These are phyloP conservation scores for Fraxinus nigra DNA, from an alignment of 305 asterid genomes.

Conservation along the genomic window DNA sequence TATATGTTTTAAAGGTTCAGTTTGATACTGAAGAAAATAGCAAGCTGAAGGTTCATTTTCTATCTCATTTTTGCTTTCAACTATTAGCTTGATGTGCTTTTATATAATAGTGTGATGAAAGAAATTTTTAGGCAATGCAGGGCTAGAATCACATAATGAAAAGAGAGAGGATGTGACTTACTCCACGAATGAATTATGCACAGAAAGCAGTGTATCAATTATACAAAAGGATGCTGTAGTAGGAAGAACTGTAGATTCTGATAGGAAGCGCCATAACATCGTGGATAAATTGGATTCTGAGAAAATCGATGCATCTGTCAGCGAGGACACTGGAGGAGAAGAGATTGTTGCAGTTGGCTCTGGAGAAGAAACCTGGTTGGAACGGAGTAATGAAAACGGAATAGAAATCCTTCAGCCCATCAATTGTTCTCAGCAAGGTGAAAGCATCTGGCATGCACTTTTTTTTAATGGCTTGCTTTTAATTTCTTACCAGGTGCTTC, in stretches of 20 bases:
- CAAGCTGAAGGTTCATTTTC: not conserved
- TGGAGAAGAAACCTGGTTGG: not conserved
- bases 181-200: not conserved
- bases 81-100: not conserved
- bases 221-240: not conserved
- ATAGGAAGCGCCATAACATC: not conserved
- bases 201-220: not conserved
- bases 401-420: not conserved
- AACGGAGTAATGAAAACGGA: not conserved
- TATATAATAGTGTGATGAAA: not conserved
- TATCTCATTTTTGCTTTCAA: not conserved
- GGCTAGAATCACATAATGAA: not conserved
- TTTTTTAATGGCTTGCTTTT: not conserved
- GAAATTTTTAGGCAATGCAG: not conserved
- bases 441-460: not conserved
- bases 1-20: not conserved
- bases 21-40: not conserved
- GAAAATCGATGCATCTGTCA: constrained; percentile 1
- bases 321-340: not conserved
- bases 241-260: not conserved
- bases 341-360: not conserved
- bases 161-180: not conserved
- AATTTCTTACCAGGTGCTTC: not conserved
- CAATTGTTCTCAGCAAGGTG: not conserved
- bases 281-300: not conserved